These are phyloP conservation scores for Plantago rigida DNA, from an alignment of 305 asterid genomes.

Conservation along the genomic window DNA sequence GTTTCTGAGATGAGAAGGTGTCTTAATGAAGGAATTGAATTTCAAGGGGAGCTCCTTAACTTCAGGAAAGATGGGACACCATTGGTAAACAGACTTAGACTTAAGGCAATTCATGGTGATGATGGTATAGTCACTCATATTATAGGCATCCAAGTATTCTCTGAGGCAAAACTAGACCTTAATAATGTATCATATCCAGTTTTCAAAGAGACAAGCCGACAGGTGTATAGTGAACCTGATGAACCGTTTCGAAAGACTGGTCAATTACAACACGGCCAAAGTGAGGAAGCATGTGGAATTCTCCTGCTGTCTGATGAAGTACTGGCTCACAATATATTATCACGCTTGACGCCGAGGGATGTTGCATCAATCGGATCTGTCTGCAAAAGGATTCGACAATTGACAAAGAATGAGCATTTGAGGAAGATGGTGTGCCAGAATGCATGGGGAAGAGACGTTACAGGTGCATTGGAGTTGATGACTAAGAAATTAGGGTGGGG, in stretches of 20 bases:
- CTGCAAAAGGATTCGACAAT: conserved; percentile 66
- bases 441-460: conserved; percentile 92
- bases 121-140: conserved; percentile 81
- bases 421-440: conserved; percentile 90
- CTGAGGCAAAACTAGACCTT: conserved; percentile 70
- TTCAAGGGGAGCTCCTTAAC: conserved; percentile 88
- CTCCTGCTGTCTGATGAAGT: conserved; percentile 91
- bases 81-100: conserved; percentile 64
- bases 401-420: conserved; percentile 75
- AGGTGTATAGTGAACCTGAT: conserved; percentile 30
- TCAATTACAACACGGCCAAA: conserved; percentile 27
- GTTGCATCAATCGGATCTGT: conserved; percentile 92
- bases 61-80: conserved; percentile 90
- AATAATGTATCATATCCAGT: conserved; percentile 76
- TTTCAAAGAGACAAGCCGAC: conserved; percentile 55
- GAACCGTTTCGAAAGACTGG: conserved; percentile 41
- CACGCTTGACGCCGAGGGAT: conserved; percentile 81
- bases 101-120: conserved; percentile 64
- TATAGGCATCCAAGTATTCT: conserved; percentile 71
- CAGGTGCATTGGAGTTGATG: conserved; percentile 70
- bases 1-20: conserved; percentile 88
- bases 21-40: conserved; percentile 67
- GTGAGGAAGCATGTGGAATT: conserved; percentile 45
- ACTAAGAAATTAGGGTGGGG: conserved; percentile 83
- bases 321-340: conserved; percentile 73